Base-by-base conservation (phyloP, 306 rosid species). In the Trichosanthes cucumerina region DNA sequence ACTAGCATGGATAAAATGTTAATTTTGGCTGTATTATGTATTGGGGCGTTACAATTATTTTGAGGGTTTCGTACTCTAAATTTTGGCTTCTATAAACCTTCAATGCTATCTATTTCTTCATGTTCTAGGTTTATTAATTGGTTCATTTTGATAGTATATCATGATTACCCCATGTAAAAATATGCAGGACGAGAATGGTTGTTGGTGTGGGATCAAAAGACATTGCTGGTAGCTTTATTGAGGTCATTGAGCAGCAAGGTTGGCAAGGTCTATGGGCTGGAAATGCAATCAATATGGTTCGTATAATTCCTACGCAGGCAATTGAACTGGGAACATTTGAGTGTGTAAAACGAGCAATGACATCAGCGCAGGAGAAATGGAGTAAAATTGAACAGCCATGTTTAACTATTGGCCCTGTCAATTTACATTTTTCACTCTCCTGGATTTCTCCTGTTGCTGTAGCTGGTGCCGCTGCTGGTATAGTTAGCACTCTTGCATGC, bases 181-280 rank as follows among this genome's bases (percentile, higher is more conserved):
- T 71, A 44, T 64, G 80, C 97, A 94, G 98, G 91, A 94, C 98
- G 33, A 88, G 97, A 87, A 95, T 95, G 98, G 89, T 95, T 13
- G 98, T 95, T 77, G 98, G 98, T 83, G 91, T 95, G 71, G 98
- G 98, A 26, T 91, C 98, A 0, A 92, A 83, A 88, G 75, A 82
- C 49, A 95, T 95, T 59, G 65, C 81, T 0, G 97, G 95, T 79
- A 95, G 98, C 88, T 92, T 95, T 62, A 0, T 87, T 63, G 92
- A 95, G 90, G 96, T 95, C 62, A 64, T 95, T 85, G 91, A 95
- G 87, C 86, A 88, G 89, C 97, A 95, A 84, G 97, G 98, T 19
- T 95, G 98, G 98, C 93, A 90, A 75, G 98, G 98, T 41, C 87
- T 95, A 77, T 95, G 98, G 98, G 92, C 97, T 70, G 98, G 98